Evolutionary conservation across 805 yeast genomes (phyloP), one percentile per base, ranked within the genome.

Genomic region (Kazachstania taianensis): DNA sequence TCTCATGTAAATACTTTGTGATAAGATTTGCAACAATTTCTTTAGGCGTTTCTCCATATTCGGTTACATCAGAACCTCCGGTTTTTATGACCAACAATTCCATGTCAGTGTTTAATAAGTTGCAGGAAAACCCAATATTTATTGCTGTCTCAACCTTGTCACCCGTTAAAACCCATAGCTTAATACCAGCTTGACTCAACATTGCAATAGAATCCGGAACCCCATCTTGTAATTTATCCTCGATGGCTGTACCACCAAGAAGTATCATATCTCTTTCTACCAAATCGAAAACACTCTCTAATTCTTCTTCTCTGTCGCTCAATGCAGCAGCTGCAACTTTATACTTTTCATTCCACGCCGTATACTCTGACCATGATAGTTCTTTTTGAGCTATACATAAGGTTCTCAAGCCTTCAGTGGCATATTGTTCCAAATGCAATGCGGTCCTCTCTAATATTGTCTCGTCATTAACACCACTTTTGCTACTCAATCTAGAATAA

Each of bases 91-190:
- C 75, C 35, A 82, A 55, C 16, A 82, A 59, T 46, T 82, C 80
- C 94, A 82, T 82, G 36, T 80, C 83, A 43, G 71, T 78, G 37
- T 78, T 80, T 36, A 82, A 63, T 34, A 82, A 62, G 49, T 82
- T 82, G 69, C 94, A 82, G 1, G 89, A 79, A 54, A 82, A 82
- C 2, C 94, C 94, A 63, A 82, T 82, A 50, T 82, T 82, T 45
- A 82, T 82, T 10, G 94, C 94, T 20, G 94, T 82, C 57, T 82
- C 94, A 15, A 82, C 84, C 57, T 81, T 81, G 58, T 82, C 94
- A 61, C 94, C 94, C 1, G 94, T 82, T 35, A 82, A 65, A 31
- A 82, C 92, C 94, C 94, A 82, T 37, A 82, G 62, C 55, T 82
- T 82, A 37, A 82, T 79, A 54, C 94, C 94, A 6, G 94, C 92